Conservation (phyloP, 768 basidiomycete species). For the Stropharia rugosoannulata region DNA sequence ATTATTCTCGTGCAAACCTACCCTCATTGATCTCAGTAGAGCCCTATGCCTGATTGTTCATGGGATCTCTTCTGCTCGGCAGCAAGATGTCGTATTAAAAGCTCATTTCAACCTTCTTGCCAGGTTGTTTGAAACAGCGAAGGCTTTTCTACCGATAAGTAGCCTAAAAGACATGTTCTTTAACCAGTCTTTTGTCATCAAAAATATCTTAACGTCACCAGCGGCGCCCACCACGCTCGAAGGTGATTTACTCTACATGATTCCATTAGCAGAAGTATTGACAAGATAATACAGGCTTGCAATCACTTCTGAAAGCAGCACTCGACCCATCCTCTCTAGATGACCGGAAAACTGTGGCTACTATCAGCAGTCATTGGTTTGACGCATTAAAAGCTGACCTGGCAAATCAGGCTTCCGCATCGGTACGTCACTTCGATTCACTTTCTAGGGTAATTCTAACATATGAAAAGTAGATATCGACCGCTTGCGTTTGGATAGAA, state of each 20-base stretch:
- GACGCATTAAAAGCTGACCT: slow-evolving; percentile 15
- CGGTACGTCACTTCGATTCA: slow-evolving; percentile 1
- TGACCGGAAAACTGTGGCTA: slow-evolving; percentile 40
- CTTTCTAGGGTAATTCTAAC: not conserved
- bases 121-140: slow-evolving; percentile 30
- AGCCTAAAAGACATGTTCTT: slow-evolving; percentile 42
- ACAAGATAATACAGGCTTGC: slow-evolving; percentile 33
- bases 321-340: slow-evolving; percentile 32
- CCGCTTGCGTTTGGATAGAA: slow-evolving; percentile 51
- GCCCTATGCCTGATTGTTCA: slow-evolving; percentile 18
- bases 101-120: slow-evolving; percentile 39
- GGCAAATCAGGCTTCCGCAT: slow-evolving; percentile 1
- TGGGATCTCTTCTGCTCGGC: slow-evolving; percentile 8
- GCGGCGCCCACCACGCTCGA: slow-evolving; percentile 25
- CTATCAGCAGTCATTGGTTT: slow-evolving; percentile 46
- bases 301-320: slow-evolving; percentile 33
- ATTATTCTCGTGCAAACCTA: slow-evolving; percentile 25
- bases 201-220: slow-evolving; percentile 29
- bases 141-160: slow-evolving; percentile 27
- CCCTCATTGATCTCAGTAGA: slow-evolving; percentile 25
- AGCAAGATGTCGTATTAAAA: slow-evolving; percentile 18
- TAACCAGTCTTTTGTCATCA: slow-evolving; percentile 28
- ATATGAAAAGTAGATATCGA: slow-evolving; percentile 18
- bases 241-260: slow-evolving; percentile 26
- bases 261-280: not conserved